Conservation (phyloP, 768 basidiomycete species). For the Tricholoma matsutake region DNA sequence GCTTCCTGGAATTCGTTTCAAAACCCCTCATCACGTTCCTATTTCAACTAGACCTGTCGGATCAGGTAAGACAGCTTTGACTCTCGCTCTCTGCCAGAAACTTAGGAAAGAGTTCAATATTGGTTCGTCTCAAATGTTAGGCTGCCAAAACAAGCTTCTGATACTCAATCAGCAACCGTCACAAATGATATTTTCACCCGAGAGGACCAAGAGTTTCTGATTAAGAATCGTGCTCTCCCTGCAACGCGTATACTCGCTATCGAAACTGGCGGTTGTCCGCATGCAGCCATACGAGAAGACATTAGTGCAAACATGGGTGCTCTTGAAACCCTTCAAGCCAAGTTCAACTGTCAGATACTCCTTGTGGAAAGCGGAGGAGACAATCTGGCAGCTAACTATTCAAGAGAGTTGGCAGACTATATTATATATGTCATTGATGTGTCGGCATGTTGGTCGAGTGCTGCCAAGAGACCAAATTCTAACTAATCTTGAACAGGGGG, state of each 20-base stretch:
- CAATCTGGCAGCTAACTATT: slow-evolving; percentile 96
- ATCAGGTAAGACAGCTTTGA: slow-evolving; percentile 94
- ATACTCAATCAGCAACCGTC: slow-evolving; percentile 64
- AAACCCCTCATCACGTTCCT: slow-evolving; percentile 1
- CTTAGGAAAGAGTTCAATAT: slow-evolving; percentile 87
- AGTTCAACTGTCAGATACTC: slow-evolving; percentile 85
- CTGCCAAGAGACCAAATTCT: slow-evolving; percentile 1
- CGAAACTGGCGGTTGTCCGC: slow-evolving; percentile 97
- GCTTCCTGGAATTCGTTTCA: neutral
- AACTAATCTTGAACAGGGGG: slow-evolving; percentile 52
- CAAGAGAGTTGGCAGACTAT: slow-evolving; percentile 93
- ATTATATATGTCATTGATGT: slow-evolving; percentile 94
- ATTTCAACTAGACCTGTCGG: slow-evolving; percentile 78
- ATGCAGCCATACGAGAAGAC: slow-evolving; percentile 97
- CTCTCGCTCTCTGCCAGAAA: slow-evolving; percentile 82
- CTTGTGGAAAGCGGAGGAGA: slow-evolving; percentile 97
- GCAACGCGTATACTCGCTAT: slow-evolving; percentile 88
- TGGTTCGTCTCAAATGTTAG: slow-evolving; percentile 45
- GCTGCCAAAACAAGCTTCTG: slow-evolving; percentile 1
- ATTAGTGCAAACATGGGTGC: slow-evolving; percentile 97
- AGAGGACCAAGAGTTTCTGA: slow-evolving; percentile 97
- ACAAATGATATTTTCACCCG: slow-evolving; percentile 99
- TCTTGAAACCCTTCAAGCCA: slow-evolving; percentile 89
- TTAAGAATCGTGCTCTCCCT: slow-evolving; percentile 86
- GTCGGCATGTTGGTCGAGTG: slow-evolving; percentile 45